Conservation (phyloP, 2,329 filamentous ascomycete genomes). For the Hymenotorrendiella dingleyae region DNA sequence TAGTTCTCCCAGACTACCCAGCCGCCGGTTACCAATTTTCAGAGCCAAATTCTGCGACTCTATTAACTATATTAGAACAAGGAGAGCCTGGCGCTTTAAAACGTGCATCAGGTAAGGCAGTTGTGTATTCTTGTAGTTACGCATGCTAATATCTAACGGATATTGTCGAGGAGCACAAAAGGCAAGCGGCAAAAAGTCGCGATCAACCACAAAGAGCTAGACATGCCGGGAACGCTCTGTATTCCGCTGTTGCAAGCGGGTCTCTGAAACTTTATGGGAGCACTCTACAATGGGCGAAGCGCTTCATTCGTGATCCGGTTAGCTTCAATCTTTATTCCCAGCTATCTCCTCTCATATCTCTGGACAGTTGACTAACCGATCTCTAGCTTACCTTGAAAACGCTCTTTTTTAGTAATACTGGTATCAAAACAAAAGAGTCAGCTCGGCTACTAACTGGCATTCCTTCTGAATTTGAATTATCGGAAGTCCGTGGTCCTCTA, state of each 20-base stretch:
- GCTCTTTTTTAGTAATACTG: neutral
- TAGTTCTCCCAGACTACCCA: neutral
- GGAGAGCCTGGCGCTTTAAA: neutral
- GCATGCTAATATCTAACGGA: neutral
- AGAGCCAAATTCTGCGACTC: neutral
- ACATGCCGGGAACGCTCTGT: neutral
- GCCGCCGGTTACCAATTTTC: neutral
- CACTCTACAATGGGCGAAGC: neutral
- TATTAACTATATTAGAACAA: neutral
- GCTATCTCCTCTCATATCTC: neutral
- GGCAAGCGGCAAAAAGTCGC: neutral
- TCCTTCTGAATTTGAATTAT: neutral
- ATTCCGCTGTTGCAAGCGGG: neutral
- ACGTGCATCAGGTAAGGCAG: neutral
- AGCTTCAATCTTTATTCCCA: neutral
- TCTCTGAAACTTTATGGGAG: neutral
- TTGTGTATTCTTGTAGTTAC: neutral
- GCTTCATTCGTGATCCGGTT: conserved; percentile 1
- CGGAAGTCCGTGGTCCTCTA: neutral
- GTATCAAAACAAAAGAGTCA: neutral
- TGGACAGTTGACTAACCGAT: neutral
- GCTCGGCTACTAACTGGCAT: neutral
- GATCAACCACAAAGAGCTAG: neutral
- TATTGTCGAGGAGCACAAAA: neutral
- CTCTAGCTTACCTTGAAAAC: neutral